Evolutionary conservation across 179 eudicot species (phyloP).

Genomic region (Beta lomatogona): DNA sequence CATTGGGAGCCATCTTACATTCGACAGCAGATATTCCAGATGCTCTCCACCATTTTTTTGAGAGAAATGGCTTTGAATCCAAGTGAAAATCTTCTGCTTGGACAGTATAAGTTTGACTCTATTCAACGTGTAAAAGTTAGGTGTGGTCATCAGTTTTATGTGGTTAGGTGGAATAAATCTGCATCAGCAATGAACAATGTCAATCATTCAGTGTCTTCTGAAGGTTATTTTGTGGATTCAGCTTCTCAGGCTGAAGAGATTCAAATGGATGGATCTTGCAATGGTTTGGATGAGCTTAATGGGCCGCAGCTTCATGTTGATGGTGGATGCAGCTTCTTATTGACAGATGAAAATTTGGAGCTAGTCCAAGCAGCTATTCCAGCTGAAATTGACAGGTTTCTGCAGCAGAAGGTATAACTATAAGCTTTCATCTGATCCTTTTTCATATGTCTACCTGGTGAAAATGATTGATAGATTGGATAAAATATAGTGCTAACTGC

Average conservation of each 20-base stretch:
- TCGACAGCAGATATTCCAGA: conserved; percentile 69
- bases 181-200: conserved; percentile 26
- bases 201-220: conserved; percentile 31
- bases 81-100: conserved; percentile 48
- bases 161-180: conserved; percentile 78
- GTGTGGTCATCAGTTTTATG: conserved; percentile 63
- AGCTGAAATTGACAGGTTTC: conserved; percentile 50
- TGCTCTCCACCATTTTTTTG: conserved; percentile 79
- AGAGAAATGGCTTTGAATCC: conserved; percentile 64
- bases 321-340: conserved; percentile 56
- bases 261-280: conserved; percentile 39
- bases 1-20: conserved; percentile 86
- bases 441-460: neutral
- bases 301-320: conserved; percentile 53
- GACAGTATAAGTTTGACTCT: conserved; percentile 75
- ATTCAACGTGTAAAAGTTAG: conserved; percentile 77
- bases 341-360: conserved; percentile 76
- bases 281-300: conserved; percentile 57
- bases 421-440: neutral
- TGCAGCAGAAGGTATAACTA: conserved; percentile 59
- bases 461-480: neutral
- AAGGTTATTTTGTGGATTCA: conserved; percentile 42
- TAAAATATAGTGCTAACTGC: neutral
- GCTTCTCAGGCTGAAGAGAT: conserved; percentile 33
- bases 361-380: conserved; percentile 84